Percentiles rank a stretch among this genome's conserved stretches.
phyloP scores from a whole-genome alignment of 768 basidiomycete genomes.

The Suillus hirtellus region DNA sequence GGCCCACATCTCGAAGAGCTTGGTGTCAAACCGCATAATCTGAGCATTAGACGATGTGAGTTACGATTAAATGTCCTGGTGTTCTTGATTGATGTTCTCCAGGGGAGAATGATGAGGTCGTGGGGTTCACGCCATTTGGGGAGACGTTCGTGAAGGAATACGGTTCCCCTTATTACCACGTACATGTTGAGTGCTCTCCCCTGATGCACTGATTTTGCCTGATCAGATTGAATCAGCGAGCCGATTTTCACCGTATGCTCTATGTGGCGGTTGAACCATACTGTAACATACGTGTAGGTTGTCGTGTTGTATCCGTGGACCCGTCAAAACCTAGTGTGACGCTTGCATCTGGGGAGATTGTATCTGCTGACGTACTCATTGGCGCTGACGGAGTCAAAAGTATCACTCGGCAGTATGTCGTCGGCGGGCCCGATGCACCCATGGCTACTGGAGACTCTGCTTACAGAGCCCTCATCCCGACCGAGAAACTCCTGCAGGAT shows the following conservation, averaged over 20 bases:
- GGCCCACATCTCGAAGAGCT: slow-evolving; percentile 39
- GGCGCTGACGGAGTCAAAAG: slow-evolving; percentile 60
- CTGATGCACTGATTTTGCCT: not conserved
- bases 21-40: slow-evolving; percentile 39
- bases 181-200: slow-evolving; percentile 32
- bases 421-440: slow-evolving; percentile 47
- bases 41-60: slow-evolving; percentile 47
- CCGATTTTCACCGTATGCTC: slow-evolving; percentile 47
- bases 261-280: slow-evolving; percentile 37
- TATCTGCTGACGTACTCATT: slow-evolving; percentile 46
- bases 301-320: slow-evolving; percentile 39
- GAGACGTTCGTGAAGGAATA: slow-evolving; percentile 32
- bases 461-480: slow-evolving; percentile 56
- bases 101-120: slow-evolving; percentile 36
- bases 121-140: slow-evolving; percentile 39
- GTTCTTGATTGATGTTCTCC: not conserved
- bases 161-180: slow-evolving; percentile 35
- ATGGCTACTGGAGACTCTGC: slow-evolving; percentile 64
- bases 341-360: slow-evolving; percentile 43
- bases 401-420: slow-evolving; percentile 45
- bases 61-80: not conserved
- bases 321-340: slow-evolving; percentile 35
- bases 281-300: slow-evolving; percentile 37
- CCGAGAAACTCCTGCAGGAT: slow-evolving; percentile 46
- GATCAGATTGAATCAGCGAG: slow-evolving; percentile 31